These are phyloP conservation scores for Rhizopogon vesiculosus DNA, from an alignment of 768 basidiomycete genomes.

Conservation along the genomic window DNA sequence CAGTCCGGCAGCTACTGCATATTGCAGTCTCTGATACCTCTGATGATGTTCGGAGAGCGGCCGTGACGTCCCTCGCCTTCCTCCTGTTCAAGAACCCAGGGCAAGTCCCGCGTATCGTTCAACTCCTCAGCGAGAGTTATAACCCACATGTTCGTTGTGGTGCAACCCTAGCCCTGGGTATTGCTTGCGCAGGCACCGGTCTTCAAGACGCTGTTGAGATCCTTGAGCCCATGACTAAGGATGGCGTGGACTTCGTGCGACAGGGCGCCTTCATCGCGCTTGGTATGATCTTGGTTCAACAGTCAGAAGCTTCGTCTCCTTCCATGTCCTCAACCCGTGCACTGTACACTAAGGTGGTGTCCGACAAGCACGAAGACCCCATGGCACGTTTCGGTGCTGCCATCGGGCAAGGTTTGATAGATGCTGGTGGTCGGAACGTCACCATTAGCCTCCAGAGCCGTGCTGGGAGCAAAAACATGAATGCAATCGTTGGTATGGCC, in stretches of 20 bases:
- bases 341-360: conserved; percentile 85
- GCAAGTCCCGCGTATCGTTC: conserved; percentile 95
- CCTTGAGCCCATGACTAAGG: conserved; percentile 96
- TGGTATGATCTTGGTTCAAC: conserved; percentile 95
- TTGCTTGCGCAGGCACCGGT: conserved; percentile 96
- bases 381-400: conserved; percentile 98
- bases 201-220: conserved; percentile 90
- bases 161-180: conserved; percentile 92
- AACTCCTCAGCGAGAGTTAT: conserved; percentile 95
- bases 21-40: conserved; percentile 98
- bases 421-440: conserved; percentile 95
- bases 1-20: conserved; percentile 86
- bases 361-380: conserved; percentile 97
- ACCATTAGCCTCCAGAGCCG: conserved; percentile 92
- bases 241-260: conserved; percentile 96
- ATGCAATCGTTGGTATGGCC: conserved; percentile 95
- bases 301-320: conserved; percentile 86
- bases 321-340: conserved; percentile 76
- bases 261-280: conserved; percentile 96
- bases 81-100: conserved; percentile 94
- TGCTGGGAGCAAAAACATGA: conserved; percentile 89
- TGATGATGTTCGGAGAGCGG: conserved; percentile 94
- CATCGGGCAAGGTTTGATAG: conserved; percentile 93
- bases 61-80: conserved; percentile 94
- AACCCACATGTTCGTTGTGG: conserved; percentile 98